Evolutionary conservation across 1,284 basidiomycete species (phyloP).

Genomic region (Rhodotorula sp.): DNA sequence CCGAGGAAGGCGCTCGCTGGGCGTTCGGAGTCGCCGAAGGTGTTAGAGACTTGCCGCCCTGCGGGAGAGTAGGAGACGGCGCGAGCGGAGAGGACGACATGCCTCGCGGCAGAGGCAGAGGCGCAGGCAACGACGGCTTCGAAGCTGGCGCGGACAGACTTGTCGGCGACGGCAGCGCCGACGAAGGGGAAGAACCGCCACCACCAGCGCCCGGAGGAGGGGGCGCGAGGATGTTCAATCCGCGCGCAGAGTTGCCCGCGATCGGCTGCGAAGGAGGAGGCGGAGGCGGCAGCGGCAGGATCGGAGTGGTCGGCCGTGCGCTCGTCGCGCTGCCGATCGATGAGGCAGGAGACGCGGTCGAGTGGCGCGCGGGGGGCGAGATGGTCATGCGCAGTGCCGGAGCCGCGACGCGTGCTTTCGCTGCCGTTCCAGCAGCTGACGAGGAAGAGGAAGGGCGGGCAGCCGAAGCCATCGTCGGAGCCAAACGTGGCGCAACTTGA

Average conservation of each 20-base stretch:
- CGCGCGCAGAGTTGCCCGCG: neutral
- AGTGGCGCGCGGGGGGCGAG: slow-evolving; percentile 15
- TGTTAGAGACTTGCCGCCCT: neutral
- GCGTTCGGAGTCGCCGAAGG: neutral
- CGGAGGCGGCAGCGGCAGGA: slow-evolving; percentile 35
- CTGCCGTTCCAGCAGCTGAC: neutral
- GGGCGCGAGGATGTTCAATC: slow-evolving; percentile 1
- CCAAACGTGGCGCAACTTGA: no score
- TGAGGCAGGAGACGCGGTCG: slow-evolving; percentile 14
- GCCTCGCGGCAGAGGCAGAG: no score
- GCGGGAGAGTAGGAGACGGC: neutral
- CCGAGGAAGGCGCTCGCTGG: neutral
- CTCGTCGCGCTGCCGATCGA: neutral
- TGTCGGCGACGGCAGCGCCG: neutral
- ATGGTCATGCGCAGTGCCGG: slow-evolving; percentile 3
- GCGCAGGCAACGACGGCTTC: slow-evolving; percentile 1
- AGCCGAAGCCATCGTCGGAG: neutral
- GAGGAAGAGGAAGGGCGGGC: neutral
- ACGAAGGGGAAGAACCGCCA: neutral
- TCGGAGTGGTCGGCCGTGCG: slow-evolving; percentile 14
- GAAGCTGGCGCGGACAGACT: neutral
- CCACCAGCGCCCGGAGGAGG: neutral
- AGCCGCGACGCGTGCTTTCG: neutral
- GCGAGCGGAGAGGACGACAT: no score
- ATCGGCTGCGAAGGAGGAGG: slow-evolving; percentile 36